Evolutionary conservation across 108 stramenopile genomes (phyloP), one percentile per base, ranked within the genome.

Genomic region (Nannochloropsis oceanica): DNA sequence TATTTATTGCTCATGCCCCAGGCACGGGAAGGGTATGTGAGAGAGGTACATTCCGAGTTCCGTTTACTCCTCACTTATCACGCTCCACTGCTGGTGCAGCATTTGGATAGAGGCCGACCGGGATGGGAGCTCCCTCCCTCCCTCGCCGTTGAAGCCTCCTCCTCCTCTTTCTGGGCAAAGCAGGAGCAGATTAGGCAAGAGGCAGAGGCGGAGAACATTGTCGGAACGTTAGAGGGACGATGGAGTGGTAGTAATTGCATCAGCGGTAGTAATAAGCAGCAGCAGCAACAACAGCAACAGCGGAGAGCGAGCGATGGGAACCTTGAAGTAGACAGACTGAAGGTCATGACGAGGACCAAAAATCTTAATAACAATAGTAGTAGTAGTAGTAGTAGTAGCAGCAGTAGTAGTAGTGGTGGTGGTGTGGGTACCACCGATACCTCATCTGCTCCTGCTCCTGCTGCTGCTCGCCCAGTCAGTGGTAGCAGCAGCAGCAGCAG

Each of bases 51-150:
- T n/a, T 7, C 59, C 9, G 59, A 18, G 59, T 73, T 73, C 10
- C 59, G 59, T n/a, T n/a, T 73, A n/a, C 80, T 87, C 79, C 84
- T 83, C n/a, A 83, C 83, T 14, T 87, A 87, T 83, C 87, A 87
- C 44, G 82, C 83, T 44, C 87, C 87, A 43, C 79, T 82, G 83
- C 83, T 87, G 80, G 87, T 87, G 26, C 87, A 87, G 83, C 87
- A 87, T 83, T 80, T 87, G 26, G 81, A 84, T 80, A 79, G 87
- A 83, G 59, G 59, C 59, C 18, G 59, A 10, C 22, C 59, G 5
- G 59, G 59, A 10, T 73, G 59, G 59, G 59, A 73, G n/a, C 22
- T n/a, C 59, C 59, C 59, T 73, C 59, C 59, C 22, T 18, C 59
- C n/a, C 59, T 18, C 22, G 59, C 22, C 18, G 59, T 18, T 0